Percentiles rank a stretch among this genome's conserved stretches.
These are phyloP conservation scores for Huntiella savannae DNA, from an alignment of 2,329 filamentous ascomycete species.

Conservation along the genomic window DNA sequence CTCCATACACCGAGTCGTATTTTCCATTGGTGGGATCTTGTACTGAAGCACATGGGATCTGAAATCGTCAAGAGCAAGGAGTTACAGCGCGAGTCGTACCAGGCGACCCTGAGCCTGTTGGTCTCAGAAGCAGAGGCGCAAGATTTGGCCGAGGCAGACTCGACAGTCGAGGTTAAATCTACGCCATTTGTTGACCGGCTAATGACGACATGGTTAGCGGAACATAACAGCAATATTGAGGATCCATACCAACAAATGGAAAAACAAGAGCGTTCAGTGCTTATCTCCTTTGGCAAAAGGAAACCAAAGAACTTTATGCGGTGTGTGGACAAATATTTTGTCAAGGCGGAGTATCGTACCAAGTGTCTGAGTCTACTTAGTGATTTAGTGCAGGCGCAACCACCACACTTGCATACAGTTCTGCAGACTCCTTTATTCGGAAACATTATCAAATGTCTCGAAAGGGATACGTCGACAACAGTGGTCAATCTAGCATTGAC, in stretches of 20 bases:
- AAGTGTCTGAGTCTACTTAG: conserved; percentile 48
- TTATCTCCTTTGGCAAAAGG: conserved; percentile 45
- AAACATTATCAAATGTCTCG: conserved; percentile 53
- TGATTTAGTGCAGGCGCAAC: conserved; percentile 54
- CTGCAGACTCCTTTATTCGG: conserved; percentile 53
- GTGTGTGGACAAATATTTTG: conserved; percentile 45
- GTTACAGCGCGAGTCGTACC: conserved; percentile 43
- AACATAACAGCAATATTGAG: conserved; percentile 16
- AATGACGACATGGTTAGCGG: conserved; percentile 37
- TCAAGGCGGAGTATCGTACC: conserved; percentile 43
- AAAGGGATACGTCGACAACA: conserved; percentile 59
- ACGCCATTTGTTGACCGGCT: conserved; percentile 37
- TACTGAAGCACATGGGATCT: conserved; percentile 19
- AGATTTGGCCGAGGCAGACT: conserved; percentile 22
- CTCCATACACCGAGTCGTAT: conserved; percentile 44
- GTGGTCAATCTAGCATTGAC: conserved; percentile 59
- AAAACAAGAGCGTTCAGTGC: conserved; percentile 29
- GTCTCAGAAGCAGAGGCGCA: conserved; percentile 41
- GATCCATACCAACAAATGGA: conserved; percentile 22
- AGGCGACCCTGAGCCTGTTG: conserved; percentile 45
- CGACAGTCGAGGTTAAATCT: conserved; percentile 18
- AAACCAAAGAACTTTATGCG: conserved; percentile 50
- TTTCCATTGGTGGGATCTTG: conserved; percentile 52
- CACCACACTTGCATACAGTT: conserved; percentile 60
- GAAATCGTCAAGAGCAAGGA: conserved; percentile 41